These are phyloP conservation scores for Megacollybia marginata DNA, from an alignment of 768 basidiomycete species.

Conservation along the genomic window DNA sequence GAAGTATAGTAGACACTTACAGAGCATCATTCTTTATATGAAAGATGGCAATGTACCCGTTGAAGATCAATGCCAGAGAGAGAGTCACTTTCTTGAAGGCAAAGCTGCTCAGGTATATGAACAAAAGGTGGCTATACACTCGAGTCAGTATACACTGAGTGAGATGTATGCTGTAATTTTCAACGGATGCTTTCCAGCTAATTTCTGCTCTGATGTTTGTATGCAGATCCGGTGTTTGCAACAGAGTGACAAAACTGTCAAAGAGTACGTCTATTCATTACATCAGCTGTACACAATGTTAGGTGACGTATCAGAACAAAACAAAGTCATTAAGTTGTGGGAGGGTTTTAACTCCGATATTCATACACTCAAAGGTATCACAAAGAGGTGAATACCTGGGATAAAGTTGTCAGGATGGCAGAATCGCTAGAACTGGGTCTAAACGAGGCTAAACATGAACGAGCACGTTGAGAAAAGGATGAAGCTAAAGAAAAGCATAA, in stretches of 20 bases:
- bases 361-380: constrained; percentile 21
- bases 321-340: constrained; percentile 25
- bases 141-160: neutral
- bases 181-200: neutral
- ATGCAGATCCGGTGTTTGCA: too few species aligned
- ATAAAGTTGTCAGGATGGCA: constrained; percentile 18
- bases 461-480: neutral
- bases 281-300: too few species aligned
- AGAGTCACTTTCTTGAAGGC: neutral
- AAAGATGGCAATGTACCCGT: too few species aligned
- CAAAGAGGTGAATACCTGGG: constrained; percentile 15
- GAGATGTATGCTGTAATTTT: neutral
- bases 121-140: neutral
- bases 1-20: too few species aligned
- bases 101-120: neutral
- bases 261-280: too few species aligned
- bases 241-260: too few species aligned
- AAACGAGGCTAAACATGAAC: constrained; percentile 2
- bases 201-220: too few species aligned
- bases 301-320: constrained; percentile 17
- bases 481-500: neutral
- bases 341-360: too few species aligned
- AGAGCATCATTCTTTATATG: too few species aligned
- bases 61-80: too few species aligned
- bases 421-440: constrained; percentile 24